A percentile compares a stretch with the other conserved stretches of the same genome.
phyloP scores from a whole-genome alignment of 257 asterid species.

The Solanum tarijense region DNA sequence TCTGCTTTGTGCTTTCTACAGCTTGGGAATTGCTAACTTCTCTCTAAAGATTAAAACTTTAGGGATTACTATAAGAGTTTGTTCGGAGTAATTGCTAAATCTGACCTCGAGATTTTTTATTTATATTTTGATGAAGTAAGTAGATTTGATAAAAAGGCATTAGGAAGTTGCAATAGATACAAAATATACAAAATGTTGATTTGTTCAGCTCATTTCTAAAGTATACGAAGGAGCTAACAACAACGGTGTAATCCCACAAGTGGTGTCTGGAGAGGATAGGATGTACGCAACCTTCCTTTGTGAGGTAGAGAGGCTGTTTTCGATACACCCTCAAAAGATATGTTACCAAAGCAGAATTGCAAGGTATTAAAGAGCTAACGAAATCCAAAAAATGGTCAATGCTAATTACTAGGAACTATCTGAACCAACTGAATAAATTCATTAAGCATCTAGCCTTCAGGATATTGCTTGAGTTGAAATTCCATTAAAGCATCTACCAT shows the following conservation, averaged over 20 bases:
- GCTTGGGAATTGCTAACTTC: neutral
- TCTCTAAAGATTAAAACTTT: neutral
- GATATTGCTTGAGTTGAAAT: neutral
- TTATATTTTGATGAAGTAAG: neutral
- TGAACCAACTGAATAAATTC: neutral
- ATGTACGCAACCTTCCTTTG: neutral
- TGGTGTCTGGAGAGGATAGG: neutral
- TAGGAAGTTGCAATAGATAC: neutral
- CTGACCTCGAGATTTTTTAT: neutral
- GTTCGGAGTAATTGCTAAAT: neutral
- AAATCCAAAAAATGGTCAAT: neutral
- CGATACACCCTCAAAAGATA: neutral
- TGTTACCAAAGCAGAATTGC: neutral
- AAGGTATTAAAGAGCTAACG: neutral
- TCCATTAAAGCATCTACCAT: neutral
- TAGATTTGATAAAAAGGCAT: neutral
- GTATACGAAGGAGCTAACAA: neutral
- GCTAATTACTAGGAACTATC: neutral
- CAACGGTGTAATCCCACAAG: neutral
- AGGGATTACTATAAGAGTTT: neutral
- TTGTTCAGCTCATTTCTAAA: neutral
- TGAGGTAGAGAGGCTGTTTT: neutral
- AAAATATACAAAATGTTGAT: neutral
- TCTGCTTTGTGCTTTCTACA: neutral
- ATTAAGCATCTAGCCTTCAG: neutral